phyloP scores from a whole-genome alignment of 441 rosid species.

The Jatropha multifida region DNA sequence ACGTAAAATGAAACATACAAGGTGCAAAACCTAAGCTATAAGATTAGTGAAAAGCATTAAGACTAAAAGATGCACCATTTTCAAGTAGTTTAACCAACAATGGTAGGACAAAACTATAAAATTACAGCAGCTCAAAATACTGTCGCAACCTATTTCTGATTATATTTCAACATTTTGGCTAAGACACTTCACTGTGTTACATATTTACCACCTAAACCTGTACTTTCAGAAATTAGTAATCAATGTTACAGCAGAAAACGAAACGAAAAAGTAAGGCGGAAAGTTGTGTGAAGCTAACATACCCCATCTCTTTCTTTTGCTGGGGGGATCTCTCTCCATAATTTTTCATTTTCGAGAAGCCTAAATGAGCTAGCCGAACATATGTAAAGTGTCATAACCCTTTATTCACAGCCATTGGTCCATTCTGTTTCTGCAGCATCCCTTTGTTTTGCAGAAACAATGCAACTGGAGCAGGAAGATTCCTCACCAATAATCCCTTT shows the following conservation, averaged over 20 bases:
- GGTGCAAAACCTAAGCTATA: too few species aligned
- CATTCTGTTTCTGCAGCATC: constrained; percentile 18
- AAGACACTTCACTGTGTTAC: not conserved
- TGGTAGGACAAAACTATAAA: too few species aligned
- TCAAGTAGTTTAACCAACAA: too few species aligned
- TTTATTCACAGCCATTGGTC: constrained; percentile 9
- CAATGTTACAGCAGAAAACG: not conserved
- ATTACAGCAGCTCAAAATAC: too few species aligned
- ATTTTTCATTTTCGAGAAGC: constrained; percentile 7
- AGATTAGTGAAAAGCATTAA: too few species aligned
- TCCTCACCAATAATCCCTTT: constrained; percentile 31
- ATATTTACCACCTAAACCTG: constrained; percentile 3
- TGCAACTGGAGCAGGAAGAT: constrained; percentile 34
- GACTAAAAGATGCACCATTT: too few species aligned
- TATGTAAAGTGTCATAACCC: constrained; percentile 4
- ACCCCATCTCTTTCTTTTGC: not conserved
- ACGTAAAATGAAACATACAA: too few species aligned
- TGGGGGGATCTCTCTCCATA: not conserved
- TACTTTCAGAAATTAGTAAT: not conserved
- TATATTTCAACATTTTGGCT: constrained; percentile 6
- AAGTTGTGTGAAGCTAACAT: not conserved
- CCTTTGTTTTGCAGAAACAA: constrained; percentile 22
- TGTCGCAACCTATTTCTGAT: not conserved
- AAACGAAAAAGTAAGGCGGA: not conserved
- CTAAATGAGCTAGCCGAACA: not conserved